Percentiles rank a stretch among this genome's conserved stretches.
Conservation (phyloP, 148 eudicot species). For the Suaeda aralocaspica region DNA sequence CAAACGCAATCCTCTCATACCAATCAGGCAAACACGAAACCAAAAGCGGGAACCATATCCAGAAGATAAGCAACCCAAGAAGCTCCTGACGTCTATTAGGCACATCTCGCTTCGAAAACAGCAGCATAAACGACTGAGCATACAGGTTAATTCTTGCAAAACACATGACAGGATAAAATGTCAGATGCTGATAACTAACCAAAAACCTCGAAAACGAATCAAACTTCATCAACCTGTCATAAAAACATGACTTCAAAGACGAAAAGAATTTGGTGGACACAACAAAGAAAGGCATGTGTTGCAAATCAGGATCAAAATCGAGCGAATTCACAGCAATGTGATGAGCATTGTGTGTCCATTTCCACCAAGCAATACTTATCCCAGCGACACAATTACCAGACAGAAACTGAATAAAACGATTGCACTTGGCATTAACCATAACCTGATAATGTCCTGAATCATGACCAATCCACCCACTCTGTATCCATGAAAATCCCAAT, state of each 20-base stretch:
- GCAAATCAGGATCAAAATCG: constrained; percentile 51
- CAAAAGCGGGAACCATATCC: constrained; percentile 53
- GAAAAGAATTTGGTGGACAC: constrained; percentile 43
- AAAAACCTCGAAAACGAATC: constrained; percentile 39
- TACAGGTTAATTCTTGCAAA: constrained; percentile 43
- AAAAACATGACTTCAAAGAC: constrained; percentile 36
- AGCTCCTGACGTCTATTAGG: constrained; percentile 37
- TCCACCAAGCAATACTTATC: constrained; percentile 60
- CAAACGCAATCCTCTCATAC: constrained; percentile 38
- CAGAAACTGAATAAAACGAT: constrained; percentile 30
- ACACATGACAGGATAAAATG: constrained; percentile 54
- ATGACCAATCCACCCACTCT: constrained; percentile 58
- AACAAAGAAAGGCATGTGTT: constrained; percentile 45
- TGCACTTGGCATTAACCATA: constrained; percentile 29
- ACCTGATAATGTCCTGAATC: constrained; percentile 58
- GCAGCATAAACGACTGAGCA: constrained; percentile 37
- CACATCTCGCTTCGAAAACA: constrained; percentile 39
- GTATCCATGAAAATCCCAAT: constrained; percentile 51
- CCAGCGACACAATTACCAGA: constrained; percentile 51
- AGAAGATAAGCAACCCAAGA: constrained; percentile 34
- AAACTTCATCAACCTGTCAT: constrained; percentile 38
- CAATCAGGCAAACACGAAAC: constrained; percentile 45
- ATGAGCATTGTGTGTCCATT: constrained; percentile 51
- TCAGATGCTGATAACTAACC: constrained; percentile 47
- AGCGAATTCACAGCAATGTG: constrained; percentile 49